These are phyloP conservation scores for Pestalotiopsis sp. DNA, from an alignment of 2,329 filamentous ascomycete species.

Conservation along the genomic window DNA sequence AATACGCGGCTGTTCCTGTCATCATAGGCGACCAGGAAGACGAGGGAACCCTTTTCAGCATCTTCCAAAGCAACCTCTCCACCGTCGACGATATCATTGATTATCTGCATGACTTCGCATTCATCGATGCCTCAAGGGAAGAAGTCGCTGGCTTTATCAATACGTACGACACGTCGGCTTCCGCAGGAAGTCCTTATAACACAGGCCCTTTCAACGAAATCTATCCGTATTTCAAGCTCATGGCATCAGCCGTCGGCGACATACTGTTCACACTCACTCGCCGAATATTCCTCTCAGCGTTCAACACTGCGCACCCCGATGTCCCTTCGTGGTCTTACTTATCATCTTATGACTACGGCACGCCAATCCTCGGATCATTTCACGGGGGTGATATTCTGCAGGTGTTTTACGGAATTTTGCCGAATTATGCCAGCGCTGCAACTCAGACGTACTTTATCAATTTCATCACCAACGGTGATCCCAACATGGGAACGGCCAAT, in stretches of 20 bases:
- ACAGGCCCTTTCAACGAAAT: slow-evolving; percentile 70
- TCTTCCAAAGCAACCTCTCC: slow-evolving; percentile 71
- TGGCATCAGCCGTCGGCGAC: slow-evolving; percentile 76
- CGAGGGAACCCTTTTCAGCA: slow-evolving; percentile 74
- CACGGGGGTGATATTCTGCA: slow-evolving; percentile 66
- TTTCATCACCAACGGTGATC: neutral
- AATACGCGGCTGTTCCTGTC: slow-evolving; percentile 62
- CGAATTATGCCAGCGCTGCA: slow-evolving; percentile 55
- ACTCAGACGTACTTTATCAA: slow-evolving; percentile 6
- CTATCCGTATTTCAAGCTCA: slow-evolving; percentile 77
- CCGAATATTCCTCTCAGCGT: slow-evolving; percentile 60
- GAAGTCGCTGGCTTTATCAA: slow-evolving; percentile 61
- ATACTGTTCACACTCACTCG: slow-evolving; percentile 73
- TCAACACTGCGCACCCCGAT: slow-evolving; percentile 49
- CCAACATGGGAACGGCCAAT: neutral
- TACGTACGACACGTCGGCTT: slow-evolving; percentile 61
- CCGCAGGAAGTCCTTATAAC: slow-evolving; percentile 71
- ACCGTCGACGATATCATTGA: slow-evolving; percentile 59
- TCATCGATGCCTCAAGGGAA: slow-evolving; percentile 53
- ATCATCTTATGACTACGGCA: slow-evolving; percentile 70
- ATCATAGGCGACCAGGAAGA: slow-evolving; percentile 79
- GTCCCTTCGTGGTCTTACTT: slow-evolving; percentile 78
- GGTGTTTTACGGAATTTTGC: slow-evolving; percentile 66
- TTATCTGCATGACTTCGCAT: slow-evolving; percentile 67
- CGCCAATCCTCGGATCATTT: slow-evolving; percentile 74